Percentiles rank a stretch among this genome's conserved stretches.
Conservation (phyloP, 495 filamentous ascomycete species). For the Penicillium fimorum region DNA sequence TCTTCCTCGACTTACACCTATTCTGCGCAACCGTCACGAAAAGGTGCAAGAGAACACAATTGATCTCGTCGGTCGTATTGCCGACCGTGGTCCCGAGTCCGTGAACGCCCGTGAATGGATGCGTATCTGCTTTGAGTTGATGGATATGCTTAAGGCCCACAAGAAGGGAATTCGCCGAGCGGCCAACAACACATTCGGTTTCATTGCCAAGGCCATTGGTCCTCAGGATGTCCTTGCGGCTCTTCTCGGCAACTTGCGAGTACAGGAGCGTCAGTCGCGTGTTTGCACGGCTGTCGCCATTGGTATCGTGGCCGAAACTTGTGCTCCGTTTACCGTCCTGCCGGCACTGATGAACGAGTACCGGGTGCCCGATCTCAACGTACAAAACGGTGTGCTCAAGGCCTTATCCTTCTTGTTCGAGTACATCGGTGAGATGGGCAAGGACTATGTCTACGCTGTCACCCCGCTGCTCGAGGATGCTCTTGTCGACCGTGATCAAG, state of each 20-base stretch:
- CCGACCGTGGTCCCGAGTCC: slow-evolving; percentile 91
- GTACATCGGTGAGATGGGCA: slow-evolving; percentile 99
- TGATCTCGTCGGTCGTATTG: slow-evolving; percentile 96
- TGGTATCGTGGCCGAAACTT: slow-evolving; percentile 99
- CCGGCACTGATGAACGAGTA: slow-evolving; percentile 99
- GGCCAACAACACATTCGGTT: slow-evolving; percentile 99
- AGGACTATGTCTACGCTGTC: slow-evolving; percentile 98
- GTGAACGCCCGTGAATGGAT: slow-evolving; percentile 99
- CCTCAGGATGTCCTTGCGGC: slow-evolving; percentile 97
- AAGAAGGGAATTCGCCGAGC: slow-evolving; percentile 98
- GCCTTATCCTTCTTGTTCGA: slow-evolving; percentile 97
- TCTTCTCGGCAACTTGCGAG: slow-evolving; percentile 91
- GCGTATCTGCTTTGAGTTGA: slow-evolving; percentile 98
- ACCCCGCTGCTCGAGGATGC: slow-evolving; percentile 97
- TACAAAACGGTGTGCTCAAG: slow-evolving; percentile 98
- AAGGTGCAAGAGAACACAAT: slow-evolving; percentile 99
- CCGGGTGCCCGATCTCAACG: slow-evolving; percentile 95
- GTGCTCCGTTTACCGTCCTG: slow-evolving; percentile 97
- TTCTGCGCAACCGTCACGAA: slow-evolving; percentile 96
- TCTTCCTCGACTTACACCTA: slow-evolving; percentile 91
- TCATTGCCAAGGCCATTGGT: slow-evolving; percentile 99
- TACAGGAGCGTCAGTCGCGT: slow-evolving; percentile 95
- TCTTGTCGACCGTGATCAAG: slow-evolving; percentile 96
- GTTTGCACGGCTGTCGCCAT: slow-evolving; percentile 99
- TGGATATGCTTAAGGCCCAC: slow-evolving; percentile 99